These are phyloP conservation scores for Silene conica DNA, from an alignment of 148 eudicot genomes.

Conservation along the genomic window DNA sequence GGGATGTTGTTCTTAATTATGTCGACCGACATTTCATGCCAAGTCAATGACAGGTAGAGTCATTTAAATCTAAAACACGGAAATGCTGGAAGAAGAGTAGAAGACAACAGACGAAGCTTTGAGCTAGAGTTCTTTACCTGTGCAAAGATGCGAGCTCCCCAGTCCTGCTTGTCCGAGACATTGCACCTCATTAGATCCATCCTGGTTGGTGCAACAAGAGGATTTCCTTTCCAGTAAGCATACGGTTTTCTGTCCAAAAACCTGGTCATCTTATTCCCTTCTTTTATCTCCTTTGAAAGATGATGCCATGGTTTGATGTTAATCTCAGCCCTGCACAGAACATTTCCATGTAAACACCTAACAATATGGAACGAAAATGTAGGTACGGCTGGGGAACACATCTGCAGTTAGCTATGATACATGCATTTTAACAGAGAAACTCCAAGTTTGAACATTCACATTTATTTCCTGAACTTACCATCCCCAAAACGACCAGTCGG, in stretches of 20 bases:
- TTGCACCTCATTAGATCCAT: conserved; percentile 75
- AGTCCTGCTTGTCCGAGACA: conserved; percentile 59
- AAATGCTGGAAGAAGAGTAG: background rate
- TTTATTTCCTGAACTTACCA: conserved; percentile 42
- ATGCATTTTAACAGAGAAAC: background rate
- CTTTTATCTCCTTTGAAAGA: conserved; percentile 50
- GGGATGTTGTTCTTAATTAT: too few species aligned
- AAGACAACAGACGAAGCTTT: background rate
- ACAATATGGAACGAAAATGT: background rate
- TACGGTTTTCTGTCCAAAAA: conserved; percentile 69
- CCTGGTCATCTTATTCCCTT: conserved; percentile 49
- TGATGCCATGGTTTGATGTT: conserved; percentile 73
- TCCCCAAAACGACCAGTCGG: conserved; percentile 98
- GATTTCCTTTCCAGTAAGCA: conserved; percentile 91
- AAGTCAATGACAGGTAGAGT: background rate
- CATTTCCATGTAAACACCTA: conserved; percentile 1
- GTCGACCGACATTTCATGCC: background rate
- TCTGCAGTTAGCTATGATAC: background rate
- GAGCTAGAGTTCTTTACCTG: conserved; percentile 39
- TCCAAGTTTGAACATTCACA: background rate
- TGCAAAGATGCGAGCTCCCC: conserved; percentile 60
- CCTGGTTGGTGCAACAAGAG: conserved; percentile 51
- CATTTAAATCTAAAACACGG: background rate
- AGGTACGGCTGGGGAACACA: background rate
- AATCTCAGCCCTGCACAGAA: conserved; percentile 54